These are phyloP conservation scores for Giardia duodenalis DNA, from an alignment of 208 protist genomes.

Conservation along the genomic window DNA sequence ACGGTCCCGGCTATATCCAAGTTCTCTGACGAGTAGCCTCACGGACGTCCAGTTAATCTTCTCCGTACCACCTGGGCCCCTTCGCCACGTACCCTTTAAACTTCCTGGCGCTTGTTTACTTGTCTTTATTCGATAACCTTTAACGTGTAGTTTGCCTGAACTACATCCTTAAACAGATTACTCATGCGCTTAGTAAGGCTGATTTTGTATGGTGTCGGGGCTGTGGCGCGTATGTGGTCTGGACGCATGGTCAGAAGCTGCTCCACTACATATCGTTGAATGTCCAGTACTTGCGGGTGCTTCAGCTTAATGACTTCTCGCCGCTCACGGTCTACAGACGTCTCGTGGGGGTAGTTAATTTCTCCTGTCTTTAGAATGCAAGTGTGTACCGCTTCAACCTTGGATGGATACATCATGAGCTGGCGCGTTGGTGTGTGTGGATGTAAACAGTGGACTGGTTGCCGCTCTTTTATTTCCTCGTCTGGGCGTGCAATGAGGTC, in stretches of 20 bases:
- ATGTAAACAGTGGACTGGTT: neutral
- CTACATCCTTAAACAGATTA: neutral
- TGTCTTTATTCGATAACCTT: neutral
- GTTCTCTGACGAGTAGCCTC: no score
- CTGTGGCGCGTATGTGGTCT: neutral
- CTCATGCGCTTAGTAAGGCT: neutral
- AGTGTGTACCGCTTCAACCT: neutral
- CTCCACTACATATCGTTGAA: neutral
- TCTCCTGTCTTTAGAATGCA: neutral
- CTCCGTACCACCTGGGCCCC: no score
- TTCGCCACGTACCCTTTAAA: no score
- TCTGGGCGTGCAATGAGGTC: neutral
- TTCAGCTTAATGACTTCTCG: neutral
- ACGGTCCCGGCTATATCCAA: no score
- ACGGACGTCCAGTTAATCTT: no score
- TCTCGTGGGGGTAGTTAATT: neutral
- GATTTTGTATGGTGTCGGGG: slow-evolving; percentile 10
- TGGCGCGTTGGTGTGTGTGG: neutral
- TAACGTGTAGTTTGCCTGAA: neutral
- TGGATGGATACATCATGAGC: neutral
- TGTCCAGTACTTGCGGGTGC: neutral
- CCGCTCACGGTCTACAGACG: no score
- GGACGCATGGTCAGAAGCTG: neutral
- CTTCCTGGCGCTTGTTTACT: no score
- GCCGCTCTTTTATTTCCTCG: neutral